A percentile compares a stretch with the other conserved stretches of the same genome.
These are phyloP conservation scores for Dictyostelium citrinum DNA, from an alignment of 78 protist genomes.

Conservation along the genomic window DNA sequence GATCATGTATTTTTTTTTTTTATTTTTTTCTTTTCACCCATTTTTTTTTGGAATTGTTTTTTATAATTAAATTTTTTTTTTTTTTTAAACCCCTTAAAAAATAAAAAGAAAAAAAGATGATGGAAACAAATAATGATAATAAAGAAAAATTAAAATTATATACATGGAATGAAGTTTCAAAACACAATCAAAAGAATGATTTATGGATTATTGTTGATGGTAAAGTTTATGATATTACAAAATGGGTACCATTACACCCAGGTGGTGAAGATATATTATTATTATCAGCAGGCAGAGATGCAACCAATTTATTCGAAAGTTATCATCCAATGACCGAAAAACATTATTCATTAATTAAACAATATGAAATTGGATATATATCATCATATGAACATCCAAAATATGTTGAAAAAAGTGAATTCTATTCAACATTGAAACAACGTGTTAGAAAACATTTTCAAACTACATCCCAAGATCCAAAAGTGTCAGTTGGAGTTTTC, in stretches of 20 bases:
- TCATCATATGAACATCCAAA: slow-evolving; percentile 41
- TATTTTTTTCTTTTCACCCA: neutral
- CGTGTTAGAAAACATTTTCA: slow-evolving; percentile 25
- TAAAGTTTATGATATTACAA: slow-evolving; percentile 78
- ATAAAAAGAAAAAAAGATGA: neutral
- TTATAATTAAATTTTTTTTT: neutral
- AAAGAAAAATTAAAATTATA: slow-evolving; percentile 7
- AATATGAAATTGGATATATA: slow-evolving; percentile 38
- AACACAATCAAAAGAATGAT: slow-evolving; percentile 74
- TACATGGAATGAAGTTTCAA: slow-evolving; percentile 53
- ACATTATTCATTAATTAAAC: neutral
- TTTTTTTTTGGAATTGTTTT: too few relatives aligned
- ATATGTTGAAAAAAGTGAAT: slow-evolving; percentile 49
- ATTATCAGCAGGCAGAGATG: slow-evolving; percentile 57
- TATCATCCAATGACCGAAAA: slow-evolving; percentile 70
- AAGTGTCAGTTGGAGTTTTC: slow-evolving; percentile 2
- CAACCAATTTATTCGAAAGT: slow-evolving; percentile 40
- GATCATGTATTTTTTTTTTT: neutral
- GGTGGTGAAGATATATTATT: slow-evolving; percentile 48
- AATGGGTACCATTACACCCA: slow-evolving; percentile 66
- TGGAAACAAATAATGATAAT: neutral
- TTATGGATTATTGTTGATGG: slow-evolving; percentile 80
- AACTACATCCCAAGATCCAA: slow-evolving; percentile 33
- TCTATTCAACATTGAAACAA: slow-evolving; percentile 22
- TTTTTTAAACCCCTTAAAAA: too few relatives aligned